Evolutionary conservation across 768 basidiomycete genomes (phyloP), one percentile per base, ranked within the genome.

Genomic region (Tricholoma bakamatsutake): DNA sequence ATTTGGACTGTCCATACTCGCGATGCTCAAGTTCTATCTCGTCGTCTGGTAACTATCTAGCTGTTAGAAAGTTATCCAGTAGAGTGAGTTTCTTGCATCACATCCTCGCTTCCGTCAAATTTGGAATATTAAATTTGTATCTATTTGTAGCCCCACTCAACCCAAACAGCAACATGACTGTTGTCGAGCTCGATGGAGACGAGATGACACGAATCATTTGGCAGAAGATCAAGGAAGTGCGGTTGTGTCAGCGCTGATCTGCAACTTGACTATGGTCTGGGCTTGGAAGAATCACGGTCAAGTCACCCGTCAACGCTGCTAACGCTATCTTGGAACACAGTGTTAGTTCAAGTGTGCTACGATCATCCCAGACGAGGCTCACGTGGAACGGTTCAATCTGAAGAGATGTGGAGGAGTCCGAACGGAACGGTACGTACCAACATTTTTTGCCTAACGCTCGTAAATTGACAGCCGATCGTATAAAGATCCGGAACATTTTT

Each of bases 141-240:
- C 21, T 10, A n/a, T n/a, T 11, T 53, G 40, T 46, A 7, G 15
- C 12, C 49, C 24, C 31, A 6, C 40, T 49, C 30, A 24, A 28
- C 46, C 11, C 54, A 55, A 37, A 34, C 37, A 46, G 30, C 30
- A 61, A 65, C 42, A 65, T 67, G 63, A 47, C 50, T 6, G 82
- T 97, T 47, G 93, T 97, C 49, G 94, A 97, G 74, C 82, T 98
- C 52, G 94, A 98, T 69, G 94, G 94, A 47, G 95, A 97, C 73
- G 96, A 99, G 75, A 98, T 98, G 96, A 99, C 96, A 33, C 80
- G 96, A 62, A 97, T 99, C 66, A 99, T 98, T 69, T 98, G 92
- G 93, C 94, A 93, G 83, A 93, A 93, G 79, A 94, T 95, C 66
- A 90, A 97, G 65, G 93, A 97, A 83, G 93, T 93, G 55, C 57